phyloP scores from a whole-genome alignment of 495 filamentous ascomycete genomes.

The Oidiodendron maius region DNA sequence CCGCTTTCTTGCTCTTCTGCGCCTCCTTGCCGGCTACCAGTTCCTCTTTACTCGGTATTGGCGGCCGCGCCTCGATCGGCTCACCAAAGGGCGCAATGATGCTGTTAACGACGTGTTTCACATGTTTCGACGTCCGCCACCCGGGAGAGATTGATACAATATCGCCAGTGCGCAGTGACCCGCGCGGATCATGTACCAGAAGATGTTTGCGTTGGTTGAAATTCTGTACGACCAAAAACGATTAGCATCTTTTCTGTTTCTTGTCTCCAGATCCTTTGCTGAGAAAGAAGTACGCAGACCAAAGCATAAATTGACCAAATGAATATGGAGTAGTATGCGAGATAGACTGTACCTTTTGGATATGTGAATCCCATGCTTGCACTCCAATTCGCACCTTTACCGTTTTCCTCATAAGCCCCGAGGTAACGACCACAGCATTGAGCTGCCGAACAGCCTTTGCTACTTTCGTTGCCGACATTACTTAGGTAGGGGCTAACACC shows the following conservation, averaged over 20 bases:
- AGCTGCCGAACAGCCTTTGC: constrained; percentile 17
- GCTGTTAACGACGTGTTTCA: constrained; percentile 70
- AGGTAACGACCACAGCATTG: constrained; percentile 58
- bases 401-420: constrained; percentile 64
- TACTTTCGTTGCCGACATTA: constrained; percentile 11
- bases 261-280: no score
- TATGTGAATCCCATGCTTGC: constrained; percentile 52
- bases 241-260: not conserved
- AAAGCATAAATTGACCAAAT: not conserved
- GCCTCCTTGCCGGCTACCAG: constrained; percentile 40
- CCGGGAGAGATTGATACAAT: constrained; percentile 71
- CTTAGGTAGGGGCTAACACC: no score
- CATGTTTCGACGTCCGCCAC: constrained; percentile 54
- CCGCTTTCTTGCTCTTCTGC: constrained; percentile 43
- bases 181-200: constrained; percentile 70
- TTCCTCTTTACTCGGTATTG: constrained; percentile 60
- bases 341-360: constrained; percentile 49
- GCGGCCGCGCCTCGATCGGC: constrained; percentile 54
- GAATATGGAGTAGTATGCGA: constrained; percentile 2
- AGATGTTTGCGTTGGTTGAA: constrained; percentile 40
- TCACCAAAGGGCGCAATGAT: constrained; percentile 70
- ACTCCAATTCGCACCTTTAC: constrained; percentile 61
- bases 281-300: no score
- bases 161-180: constrained; percentile 70
- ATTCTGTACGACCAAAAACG: constrained; percentile 27